Evolutionary conservation across 1,284 basidiomycete species (phyloP).

Genomic region (Peniophora sp.): DNA sequence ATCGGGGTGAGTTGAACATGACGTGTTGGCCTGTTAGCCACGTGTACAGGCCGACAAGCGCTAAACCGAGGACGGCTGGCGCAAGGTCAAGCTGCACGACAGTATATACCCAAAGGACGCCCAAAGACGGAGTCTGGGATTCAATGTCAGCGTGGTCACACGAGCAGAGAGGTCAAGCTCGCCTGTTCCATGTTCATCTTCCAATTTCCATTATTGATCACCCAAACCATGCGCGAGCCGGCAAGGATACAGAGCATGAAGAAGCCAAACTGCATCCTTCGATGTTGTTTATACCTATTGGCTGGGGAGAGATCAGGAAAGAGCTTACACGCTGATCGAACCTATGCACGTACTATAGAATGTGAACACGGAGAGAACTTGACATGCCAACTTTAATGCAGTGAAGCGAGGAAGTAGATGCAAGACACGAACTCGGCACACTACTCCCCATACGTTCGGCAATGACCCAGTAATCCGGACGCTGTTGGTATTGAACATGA

Average conservation of each 20-base stretch:
- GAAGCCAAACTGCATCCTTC: constrained; percentile 43
- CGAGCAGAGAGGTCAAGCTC: constrained; percentile 10
- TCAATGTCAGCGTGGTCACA: neutral
- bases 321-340: neutral
- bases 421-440: constrained; percentile 55
- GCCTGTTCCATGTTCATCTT: constrained; percentile 67
- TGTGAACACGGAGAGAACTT: constrained; percentile 65
- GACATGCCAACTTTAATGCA: constrained; percentile 5
- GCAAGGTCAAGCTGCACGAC: constrained; percentile 59
- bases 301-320: constrained; percentile 31
- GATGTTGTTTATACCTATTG: constrained; percentile 50
- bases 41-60: constrained; percentile 42
- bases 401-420: neutral
- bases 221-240: constrained; percentile 60
- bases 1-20: constrained; percentile 15
- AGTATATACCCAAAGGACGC: constrained; percentile 68
- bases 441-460: constrained; percentile 48
- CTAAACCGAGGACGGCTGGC: constrained; percentile 52
- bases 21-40: constrained; percentile 54
- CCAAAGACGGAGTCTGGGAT: constrained; percentile 59
- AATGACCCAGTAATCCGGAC: constrained; percentile 38
- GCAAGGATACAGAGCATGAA: constrained; percentile 48
- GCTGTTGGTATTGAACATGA: constrained; percentile 66
- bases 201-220: constrained; percentile 63
- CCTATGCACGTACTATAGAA: constrained; percentile 58